Evolutionary conservation across 257 asterid genomes (phyloP).

Genomic region (Penstemon barbatus): DNA sequence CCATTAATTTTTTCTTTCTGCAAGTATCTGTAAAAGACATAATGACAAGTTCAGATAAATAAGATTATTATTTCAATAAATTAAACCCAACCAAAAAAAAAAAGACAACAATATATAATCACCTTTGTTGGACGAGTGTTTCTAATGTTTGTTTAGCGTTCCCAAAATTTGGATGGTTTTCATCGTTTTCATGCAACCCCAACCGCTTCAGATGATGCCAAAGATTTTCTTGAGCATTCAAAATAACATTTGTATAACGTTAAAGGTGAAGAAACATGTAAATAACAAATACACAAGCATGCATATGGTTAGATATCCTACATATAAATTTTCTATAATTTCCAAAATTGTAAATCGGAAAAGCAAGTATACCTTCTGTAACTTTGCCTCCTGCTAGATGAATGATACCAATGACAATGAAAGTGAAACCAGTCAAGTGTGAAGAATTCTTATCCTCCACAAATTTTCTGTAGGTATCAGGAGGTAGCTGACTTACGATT

Average conservation of each 20-base stretch:
- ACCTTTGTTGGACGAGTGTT: conserved; percentile 91
- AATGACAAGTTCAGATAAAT: conserved; percentile 19
- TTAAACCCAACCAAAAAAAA: conserved; percentile 12
- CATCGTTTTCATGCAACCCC: conserved; percentile 77
- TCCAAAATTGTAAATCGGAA: neutral
- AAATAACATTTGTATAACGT: neutral
- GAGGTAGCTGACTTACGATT: conserved; percentile 65
- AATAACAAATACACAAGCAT: neutral
- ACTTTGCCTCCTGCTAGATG: conserved; percentile 80
- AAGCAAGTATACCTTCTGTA: conserved; percentile 62
- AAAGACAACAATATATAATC: conserved; percentile 20
- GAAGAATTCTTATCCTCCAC: conserved; percentile 63
- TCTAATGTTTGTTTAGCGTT: conserved; percentile 65
- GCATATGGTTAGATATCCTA: neutral
- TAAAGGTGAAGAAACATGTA: neutral
- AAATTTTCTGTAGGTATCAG: conserved; percentile 53
- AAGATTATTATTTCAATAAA: neutral
- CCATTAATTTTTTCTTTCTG: conserved; percentile 82
- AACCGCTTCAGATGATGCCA: conserved; percentile 88
- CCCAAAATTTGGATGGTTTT: conserved; percentile 64
- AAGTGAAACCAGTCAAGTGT: conserved; percentile 69
- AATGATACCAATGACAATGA: conserved; percentile 66
- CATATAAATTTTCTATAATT: neutral
- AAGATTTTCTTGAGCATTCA: conserved; percentile 58
- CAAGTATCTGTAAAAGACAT: conserved; percentile 55